Evolutionary conservation across 2,329 filamentous ascomycete genomes (phyloP), one percentile per base, ranked within the genome.

Genomic region (Penicillium sp.): DNA sequence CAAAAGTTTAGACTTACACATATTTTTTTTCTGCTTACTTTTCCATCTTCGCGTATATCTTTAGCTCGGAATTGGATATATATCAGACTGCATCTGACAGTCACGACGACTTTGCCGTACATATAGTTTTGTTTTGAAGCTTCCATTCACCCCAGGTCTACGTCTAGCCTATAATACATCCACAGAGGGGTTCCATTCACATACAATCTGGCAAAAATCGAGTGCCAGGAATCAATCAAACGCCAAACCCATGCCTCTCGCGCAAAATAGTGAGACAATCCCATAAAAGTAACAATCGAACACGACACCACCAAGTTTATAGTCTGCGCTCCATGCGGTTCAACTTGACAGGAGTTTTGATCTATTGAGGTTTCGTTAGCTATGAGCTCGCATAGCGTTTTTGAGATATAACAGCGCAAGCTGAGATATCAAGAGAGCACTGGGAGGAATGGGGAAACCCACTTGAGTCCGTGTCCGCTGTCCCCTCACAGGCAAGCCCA

Each of bases 401-500:
- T 27, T 6, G 2, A n/a, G 6, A 25, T 13, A 35, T 15, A 40
- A 6, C 35, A 47, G 31, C 10, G 12, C 29, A 35, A 50, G 43
- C 6, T 21, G 25, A 7, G 5, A 35, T 27, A 43, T 35, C 10
- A 35, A 27, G 12, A 27, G n/a, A 43, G 29, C 6, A n/a, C 41
- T 6, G n/a, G 49, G 4, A 50, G 12, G 37, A 53, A 55, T 45
- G 23, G 42, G 45, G 49, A 65, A 53, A 71, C 73, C 59, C 69
- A 86, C 84, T 81, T 89, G 93, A 72, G 81, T 90, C 73, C 90
- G 88, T 59, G 94, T 97, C 68, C 84, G 86, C 79, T 99, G 94
- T 67, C 94, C 94, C 66, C 94, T 85, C 54, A 94, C 93, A 4
- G 94, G 94, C 78, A 97, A 78, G 60, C 88, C 86, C 89, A 97